Percentiles rank a stretch among this genome's conserved stretches.
phyloP scores from a whole-genome alignment of 371 early-diverging fungal genomes.

The Massospora cicadina region DNA sequence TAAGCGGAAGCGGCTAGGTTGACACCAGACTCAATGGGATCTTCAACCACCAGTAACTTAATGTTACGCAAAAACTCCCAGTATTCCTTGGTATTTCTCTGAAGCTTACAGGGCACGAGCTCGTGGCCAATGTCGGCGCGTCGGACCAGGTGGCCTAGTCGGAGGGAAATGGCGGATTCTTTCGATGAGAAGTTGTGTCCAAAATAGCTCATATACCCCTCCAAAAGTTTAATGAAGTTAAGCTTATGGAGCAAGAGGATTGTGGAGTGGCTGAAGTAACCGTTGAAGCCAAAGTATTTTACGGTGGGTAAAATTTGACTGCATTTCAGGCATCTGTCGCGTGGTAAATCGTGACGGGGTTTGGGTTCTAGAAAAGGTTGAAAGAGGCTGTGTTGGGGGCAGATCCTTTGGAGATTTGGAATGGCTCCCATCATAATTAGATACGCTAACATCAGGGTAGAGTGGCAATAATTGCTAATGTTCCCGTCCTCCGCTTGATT shows the following conservation, averaged over 20 bases:
- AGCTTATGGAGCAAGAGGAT: neutral
- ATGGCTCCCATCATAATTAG: neutral
- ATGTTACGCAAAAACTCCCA: neutral
- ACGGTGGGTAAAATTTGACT: neutral
- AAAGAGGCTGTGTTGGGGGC: neutral
- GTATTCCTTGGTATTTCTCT: neutral
- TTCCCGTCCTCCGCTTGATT: neutral
- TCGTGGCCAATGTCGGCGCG: neutral
- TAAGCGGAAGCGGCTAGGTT: neutral
- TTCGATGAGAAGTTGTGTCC: neutral
- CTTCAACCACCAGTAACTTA: neutral
- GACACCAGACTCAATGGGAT: neutral
- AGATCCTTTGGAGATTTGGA: neutral
- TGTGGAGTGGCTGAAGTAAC: neutral
- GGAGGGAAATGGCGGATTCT: neutral
- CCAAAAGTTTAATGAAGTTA: neutral
- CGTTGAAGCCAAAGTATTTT: neutral
- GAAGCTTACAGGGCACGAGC: neutral
- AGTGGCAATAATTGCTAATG: neutral
- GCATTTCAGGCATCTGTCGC: neutral
- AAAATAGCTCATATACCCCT: neutral
- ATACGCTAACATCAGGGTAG: neutral
- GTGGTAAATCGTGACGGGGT: neutral
- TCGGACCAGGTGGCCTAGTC: neutral
- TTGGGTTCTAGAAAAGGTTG: neutral